Conservation (phyloP, 768 basidiomycete genomes). For the Lactarius pseudohatsudake region DNA sequence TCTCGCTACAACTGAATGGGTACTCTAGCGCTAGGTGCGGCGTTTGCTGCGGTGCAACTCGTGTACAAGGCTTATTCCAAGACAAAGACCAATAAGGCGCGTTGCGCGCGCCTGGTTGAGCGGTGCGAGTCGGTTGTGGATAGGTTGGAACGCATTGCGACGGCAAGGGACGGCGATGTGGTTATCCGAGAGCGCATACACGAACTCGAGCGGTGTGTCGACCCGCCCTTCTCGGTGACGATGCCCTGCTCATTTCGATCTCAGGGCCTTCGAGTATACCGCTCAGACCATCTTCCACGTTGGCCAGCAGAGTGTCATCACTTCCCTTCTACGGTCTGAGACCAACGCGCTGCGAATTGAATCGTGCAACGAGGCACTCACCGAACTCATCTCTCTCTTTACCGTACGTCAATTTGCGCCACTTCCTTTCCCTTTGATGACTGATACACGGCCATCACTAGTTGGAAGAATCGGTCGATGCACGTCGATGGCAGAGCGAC, state of each 20-base stretch:
- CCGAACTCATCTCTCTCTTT: conserved; percentile 26
- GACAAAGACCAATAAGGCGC: conserved; percentile 26
- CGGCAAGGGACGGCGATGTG: conserved; percentile 10
- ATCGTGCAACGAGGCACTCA: conserved; percentile 26
- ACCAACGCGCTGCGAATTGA: conserved; percentile 25
- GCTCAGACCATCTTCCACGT: conserved; percentile 23
- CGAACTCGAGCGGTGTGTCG: conserved; percentile 23
- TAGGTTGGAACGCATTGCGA: conserved; percentile 22
- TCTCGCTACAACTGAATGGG: conserved; percentile 13
- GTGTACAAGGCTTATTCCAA: conserved; percentile 28
- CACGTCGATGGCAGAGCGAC: conserved; percentile 24
- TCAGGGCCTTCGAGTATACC: conserved; percentile 24
- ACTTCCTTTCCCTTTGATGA: background rate
- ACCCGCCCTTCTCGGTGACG: background rate
- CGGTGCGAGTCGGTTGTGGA: conserved; percentile 27
- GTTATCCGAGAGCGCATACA: conserved; percentile 17
- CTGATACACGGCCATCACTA: background rate
- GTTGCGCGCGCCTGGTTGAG: conserved; percentile 29
- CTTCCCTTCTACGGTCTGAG: conserved; percentile 25
- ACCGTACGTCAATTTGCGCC: conserved; percentile 14
- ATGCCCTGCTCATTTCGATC: background rate
- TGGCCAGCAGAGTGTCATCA: conserved; percentile 26
- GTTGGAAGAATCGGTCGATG: conserved; percentile 25
- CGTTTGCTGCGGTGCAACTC: conserved; percentile 29
- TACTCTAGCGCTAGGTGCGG: conserved; percentile 20